Conservation (phyloP, 2,329 filamentous ascomycete genomes). For the Thielaviopsis ethacetica region DNA sequence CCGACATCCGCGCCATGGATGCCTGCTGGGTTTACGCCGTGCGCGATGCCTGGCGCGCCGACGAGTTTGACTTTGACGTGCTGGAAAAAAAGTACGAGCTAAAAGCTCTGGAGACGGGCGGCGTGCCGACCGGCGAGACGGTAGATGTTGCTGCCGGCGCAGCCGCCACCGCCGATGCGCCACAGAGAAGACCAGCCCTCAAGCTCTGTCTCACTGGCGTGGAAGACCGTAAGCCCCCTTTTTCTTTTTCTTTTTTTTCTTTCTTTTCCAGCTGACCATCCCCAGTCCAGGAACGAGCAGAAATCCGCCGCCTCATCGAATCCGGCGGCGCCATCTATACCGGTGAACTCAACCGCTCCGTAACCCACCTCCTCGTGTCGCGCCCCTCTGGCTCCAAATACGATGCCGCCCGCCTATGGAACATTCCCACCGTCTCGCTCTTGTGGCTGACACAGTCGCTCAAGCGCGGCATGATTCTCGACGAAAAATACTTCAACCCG, state of each 20-base stretch:
- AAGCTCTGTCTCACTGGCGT: constrained; percentile 42
- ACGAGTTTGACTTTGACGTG: constrained; percentile 56
- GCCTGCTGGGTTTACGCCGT: constrained; percentile 76
- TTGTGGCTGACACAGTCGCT: constrained; percentile 79
- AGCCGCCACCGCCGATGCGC: neutral
- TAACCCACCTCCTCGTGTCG: constrained; percentile 75
- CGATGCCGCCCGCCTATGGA: constrained; percentile 69
- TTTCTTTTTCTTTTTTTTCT: neutral
- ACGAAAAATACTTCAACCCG: constrained; percentile 74
- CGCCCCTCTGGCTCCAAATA: constrained; percentile 79
- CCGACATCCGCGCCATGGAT: constrained; percentile 69
- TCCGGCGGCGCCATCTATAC: constrained; percentile 69
- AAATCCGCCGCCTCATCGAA: constrained; percentile 51
- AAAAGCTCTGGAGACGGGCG: constrained; percentile 42
- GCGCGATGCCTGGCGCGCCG: constrained; percentile 62
- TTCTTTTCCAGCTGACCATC: too few species aligned
- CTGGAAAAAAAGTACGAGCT: constrained; percentile 53
- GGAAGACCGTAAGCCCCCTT: constrained; percentile 26
- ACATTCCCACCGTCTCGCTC: constrained; percentile 58
- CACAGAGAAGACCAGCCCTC: constrained; percentile 24
- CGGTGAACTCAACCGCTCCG: constrained; percentile 68
- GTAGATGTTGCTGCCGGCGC: too few species aligned
- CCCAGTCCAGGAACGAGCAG: constrained; percentile 48
- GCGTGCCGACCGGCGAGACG: constrained; percentile 14
- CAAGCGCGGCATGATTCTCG: constrained; percentile 74